Evolutionary conservation across 306 rosid species (phyloP).

Genomic region (Lathyrus sativus): DNA sequence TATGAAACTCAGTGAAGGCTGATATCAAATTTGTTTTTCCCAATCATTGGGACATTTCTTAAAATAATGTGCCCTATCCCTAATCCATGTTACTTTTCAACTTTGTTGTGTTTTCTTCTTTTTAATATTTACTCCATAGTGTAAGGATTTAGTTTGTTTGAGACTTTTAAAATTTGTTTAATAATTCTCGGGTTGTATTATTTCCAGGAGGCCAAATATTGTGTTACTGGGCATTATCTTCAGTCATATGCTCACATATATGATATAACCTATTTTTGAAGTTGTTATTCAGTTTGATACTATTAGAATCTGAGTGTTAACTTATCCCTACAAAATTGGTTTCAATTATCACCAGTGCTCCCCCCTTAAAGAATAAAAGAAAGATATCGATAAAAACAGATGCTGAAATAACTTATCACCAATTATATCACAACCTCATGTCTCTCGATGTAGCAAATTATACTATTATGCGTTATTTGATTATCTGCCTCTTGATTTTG

Average conservation of each 20-base stretch:
- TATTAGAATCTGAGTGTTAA: too few relatives aligned
- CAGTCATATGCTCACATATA: neutral
- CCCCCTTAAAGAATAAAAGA: too few relatives aligned
- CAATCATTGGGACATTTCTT: too few relatives aligned
- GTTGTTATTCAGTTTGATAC: too few relatives aligned
- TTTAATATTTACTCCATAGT: conserved; percentile 21
- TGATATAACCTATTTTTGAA: too few relatives aligned
- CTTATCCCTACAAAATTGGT: too few relatives aligned
- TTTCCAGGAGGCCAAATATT: neutral
- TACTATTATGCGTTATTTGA: conserved; percentile 1
- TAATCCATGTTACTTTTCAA: neutral
- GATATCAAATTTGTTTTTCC: too few relatives aligned
- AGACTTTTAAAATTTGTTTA: conserved; percentile 6
- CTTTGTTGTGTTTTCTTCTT: neutral
- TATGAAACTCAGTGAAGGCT: too few relatives aligned
- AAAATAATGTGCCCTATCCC: too few relatives aligned
- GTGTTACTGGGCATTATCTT: neutral
- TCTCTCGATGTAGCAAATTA: conserved; percentile 18
- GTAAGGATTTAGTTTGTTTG: conserved; percentile 9
- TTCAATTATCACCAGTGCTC: too few relatives aligned
- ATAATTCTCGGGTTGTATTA: neutral
- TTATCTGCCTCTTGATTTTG: conserved; percentile 3
- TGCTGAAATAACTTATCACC: conserved; percentile 23
- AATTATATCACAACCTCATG: neutral
- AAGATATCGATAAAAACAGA: too few relatives aligned